A percentile compares a stretch with the other conserved stretches of the same genome.
These are phyloP conservation scores for Cadophora gregata DNA, from an alignment of 2,329 filamentous ascomycete species.

Conservation along the genomic window DNA sequence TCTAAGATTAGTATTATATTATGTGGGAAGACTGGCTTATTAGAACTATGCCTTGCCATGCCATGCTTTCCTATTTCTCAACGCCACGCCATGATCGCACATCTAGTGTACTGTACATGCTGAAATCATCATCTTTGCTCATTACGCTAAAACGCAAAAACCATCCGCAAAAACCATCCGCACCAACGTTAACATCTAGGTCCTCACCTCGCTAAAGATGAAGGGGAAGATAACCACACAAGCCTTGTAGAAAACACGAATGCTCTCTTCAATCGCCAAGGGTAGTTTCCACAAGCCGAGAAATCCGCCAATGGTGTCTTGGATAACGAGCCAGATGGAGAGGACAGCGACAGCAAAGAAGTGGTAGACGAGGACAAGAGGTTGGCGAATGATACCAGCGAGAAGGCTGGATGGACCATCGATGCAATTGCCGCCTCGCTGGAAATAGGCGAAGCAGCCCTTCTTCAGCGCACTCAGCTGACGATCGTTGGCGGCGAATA, in stretches of 20 bases:
- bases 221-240: slow-evolving; percentile 84
- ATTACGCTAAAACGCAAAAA: slow-evolving; percentile 17
- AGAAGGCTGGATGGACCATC: slow-evolving; percentile 83
- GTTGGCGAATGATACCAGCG: slow-evolving; percentile 79
- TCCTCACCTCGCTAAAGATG: slow-evolving; percentile 69
- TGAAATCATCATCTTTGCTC: slow-evolving; percentile 3
- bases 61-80: background rate
- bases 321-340: slow-evolving; percentile 70
- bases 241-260: slow-evolving; percentile 79
- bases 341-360: slow-evolving; percentile 95
- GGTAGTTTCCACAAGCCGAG: slow-evolving; percentile 63
- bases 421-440: slow-evolving; percentile 71
- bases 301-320: slow-evolving; percentile 55
- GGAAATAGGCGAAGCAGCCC: slow-evolving; percentile 94
- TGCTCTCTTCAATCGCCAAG: slow-evolving; percentile 66
- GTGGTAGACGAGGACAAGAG: slow-evolving; percentile 82
- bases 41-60: slow-evolving; percentile 13
- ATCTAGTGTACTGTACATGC: slow-evolving; percentile 16
- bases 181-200: slow-evolving; percentile 26
- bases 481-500: slow-evolving; percentile 85
- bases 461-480: slow-evolving; percentile 81
- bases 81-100: slow-evolving; percentile 7
- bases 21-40: background rate
- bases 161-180: background rate
- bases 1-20: background rate